Evolutionary conservation across 306 rosid species (phyloP), one percentile per base, ranked within the genome.

Genomic region (Trifolium fragiferum): DNA sequence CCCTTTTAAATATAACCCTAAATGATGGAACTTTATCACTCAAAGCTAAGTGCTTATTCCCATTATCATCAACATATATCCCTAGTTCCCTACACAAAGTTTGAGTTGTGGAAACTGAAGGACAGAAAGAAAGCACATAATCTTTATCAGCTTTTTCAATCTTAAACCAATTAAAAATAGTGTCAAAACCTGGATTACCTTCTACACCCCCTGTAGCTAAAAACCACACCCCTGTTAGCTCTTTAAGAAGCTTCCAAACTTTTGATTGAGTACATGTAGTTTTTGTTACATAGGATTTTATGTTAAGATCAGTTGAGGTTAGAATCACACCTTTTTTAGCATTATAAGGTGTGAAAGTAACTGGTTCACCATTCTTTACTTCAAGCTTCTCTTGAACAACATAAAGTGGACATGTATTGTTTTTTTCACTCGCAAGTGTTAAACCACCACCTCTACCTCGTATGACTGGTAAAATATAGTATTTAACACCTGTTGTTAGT

Each of bases 81-180:
- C 86, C 83, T 5, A 82, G 65, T 13, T 83, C 90, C 47, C 78
- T 75, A 49, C 94, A 89, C 55, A 84, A 2, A 59, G 87, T 90
- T 12, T 68, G 1, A 37, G 38, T 6, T 35, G 8, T 35, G 8
- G 78, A 68, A 0, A 89, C 93, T 0, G 72, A 69, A 33, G 97
- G 97, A 60, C 94, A 91, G 27, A 86, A 91, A 5, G 78, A 74
- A 13, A 89, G 68, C 44, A 79, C 81, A 75, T 87, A 91, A 44
- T 84, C 86, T 0, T 64, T 53, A 2, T n/a, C 83, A 10, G 38
- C 64, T 73, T 87, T 89, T 82, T 86, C 90, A 54, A 87, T 89
- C 88, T 89, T 89, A 69, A 84, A 86, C 93, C 90, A 89, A 25
- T 86, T 84, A 44, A 62, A 18, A n/a, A 70, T 32, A 0, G 89